Evolutionary conservation across 106 monocot genomes (phyloP).

Genomic region (Dioscorea zingiberensis): DNA sequence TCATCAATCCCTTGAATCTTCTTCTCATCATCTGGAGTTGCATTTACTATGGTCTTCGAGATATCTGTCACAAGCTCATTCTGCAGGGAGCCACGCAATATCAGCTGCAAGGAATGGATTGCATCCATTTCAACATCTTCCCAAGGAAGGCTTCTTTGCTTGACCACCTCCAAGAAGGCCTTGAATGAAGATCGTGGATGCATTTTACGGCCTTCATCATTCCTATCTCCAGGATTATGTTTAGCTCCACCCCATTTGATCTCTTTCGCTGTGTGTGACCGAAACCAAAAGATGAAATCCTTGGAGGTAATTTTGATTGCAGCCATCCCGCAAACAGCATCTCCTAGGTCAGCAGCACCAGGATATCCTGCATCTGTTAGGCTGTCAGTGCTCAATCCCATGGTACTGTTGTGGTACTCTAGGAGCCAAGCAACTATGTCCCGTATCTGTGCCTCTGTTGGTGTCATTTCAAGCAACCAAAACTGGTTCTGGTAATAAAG

Average conservation of each 20-base stretch:
- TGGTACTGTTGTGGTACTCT: conserved; percentile 57
- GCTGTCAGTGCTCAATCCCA: conserved; percentile 87
- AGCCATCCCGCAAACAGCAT: conserved; percentile 84
- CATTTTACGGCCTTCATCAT: conserved; percentile 50
- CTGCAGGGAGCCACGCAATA: conserved; percentile 57
- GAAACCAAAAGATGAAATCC: conserved; percentile 91
- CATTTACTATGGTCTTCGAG: conserved; percentile 34
- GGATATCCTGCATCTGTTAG: conserved; percentile 82
- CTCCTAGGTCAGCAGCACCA: conserved; percentile 41
- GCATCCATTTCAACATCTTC: conserved; percentile 95
- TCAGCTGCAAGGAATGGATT: conserved; percentile 91
- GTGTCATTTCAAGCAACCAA: conserved; percentile 63
- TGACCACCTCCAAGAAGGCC: conserved; percentile 78
- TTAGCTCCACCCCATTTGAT: conserved; percentile 96
- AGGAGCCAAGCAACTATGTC: conserved; percentile 63
- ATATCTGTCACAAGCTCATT: conserved; percentile 16
- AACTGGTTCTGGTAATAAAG: conserved; percentile 65
- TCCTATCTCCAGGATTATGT: conserved; percentile 34
- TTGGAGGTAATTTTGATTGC: conserved; percentile 65
- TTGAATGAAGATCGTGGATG: conserved; percentile 86
- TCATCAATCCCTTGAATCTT: conserved; percentile 55
- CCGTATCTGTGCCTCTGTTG: conserved; percentile 53
- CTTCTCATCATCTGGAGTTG: conserved; percentile 29
- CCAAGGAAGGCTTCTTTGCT: conserved; percentile 81
- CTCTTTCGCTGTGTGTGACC: conserved; percentile 69